Percentiles rank a stretch among this genome's conserved stretches.
These are phyloP conservation scores for Staphylotrichum longicolle DNA, from an alignment of 495 filamentous ascomycete genomes.

Conservation along the genomic window DNA sequence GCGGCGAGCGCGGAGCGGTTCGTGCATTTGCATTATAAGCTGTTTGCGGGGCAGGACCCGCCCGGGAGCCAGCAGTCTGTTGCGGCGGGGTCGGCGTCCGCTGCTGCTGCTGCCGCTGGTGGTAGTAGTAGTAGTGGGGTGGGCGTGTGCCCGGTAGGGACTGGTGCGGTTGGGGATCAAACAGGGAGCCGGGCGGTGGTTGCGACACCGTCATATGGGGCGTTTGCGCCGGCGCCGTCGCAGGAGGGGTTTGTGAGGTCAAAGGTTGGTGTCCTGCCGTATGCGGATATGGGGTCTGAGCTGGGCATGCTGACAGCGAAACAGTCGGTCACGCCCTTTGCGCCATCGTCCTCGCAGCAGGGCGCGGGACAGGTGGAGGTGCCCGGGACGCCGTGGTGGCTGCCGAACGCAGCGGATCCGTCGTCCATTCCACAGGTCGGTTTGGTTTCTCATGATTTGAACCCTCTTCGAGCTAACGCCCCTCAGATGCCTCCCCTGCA, in stretches of 20 bases:
- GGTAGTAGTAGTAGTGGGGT: slow-evolving; percentile 9
- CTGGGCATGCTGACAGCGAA: not conserved
- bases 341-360: slow-evolving; percentile 18
- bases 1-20: slow-evolving; percentile 41
- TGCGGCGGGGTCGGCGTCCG: not conserved
- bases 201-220: slow-evolving; percentile 8
- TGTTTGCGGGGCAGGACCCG: slow-evolving; percentile 45
- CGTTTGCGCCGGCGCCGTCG: not conserved
- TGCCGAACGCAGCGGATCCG: slow-evolving; percentile 28
- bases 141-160: not conserved
- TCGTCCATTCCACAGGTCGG: slow-evolving; percentile 25
- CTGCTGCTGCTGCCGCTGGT: not conserved
- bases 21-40: slow-evolving; percentile 41
- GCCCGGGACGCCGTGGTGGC: slow-evolving; percentile 35
- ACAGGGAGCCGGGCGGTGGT: not conserved
- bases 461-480: not conserved
- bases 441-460: not conserved
- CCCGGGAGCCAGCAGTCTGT: slow-evolving; percentile 24
- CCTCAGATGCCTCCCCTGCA: slow-evolving; percentile 22
- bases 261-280: slow-evolving; percentile 20
- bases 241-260: slow-evolving; percentile 26
- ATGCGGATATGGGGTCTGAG: not conserved
- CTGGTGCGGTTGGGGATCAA: not conserved
- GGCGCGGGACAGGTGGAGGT: slow-evolving; percentile 24
- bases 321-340: slow-evolving; percentile 34